A percentile compares a stretch with the other conserved stretches of the same genome.
phyloP scores from a whole-genome alignment of 768 basidiomycete species.

The Rhodosporidiobolus sp. region DNA sequence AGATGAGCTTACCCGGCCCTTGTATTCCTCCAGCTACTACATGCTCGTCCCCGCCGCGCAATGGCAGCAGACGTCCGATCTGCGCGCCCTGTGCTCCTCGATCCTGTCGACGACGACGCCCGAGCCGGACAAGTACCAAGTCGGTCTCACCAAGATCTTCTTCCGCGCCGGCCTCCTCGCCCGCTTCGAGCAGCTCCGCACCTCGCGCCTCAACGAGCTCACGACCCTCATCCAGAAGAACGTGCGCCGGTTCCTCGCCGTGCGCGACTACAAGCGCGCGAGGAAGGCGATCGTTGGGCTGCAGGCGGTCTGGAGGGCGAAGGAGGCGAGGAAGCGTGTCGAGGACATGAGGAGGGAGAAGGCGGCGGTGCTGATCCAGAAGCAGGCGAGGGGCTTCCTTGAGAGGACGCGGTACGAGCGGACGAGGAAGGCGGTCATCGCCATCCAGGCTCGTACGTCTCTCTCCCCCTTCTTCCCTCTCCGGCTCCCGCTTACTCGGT shows the following conservation, averaged over 20 bases:
- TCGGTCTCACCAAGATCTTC: constrained; percentile 96
- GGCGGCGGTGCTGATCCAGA: constrained; percentile 74
- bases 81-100: constrained; percentile 72
- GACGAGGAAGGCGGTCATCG: constrained; percentile 61
- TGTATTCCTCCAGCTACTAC: constrained; percentile 67
- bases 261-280: constrained; percentile 70
- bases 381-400: constrained; percentile 64
- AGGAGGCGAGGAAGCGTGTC: constrained; percentile 69
- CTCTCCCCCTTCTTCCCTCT: not conserved
- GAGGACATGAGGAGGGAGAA: constrained; percentile 67
- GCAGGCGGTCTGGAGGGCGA: constrained; percentile 93
- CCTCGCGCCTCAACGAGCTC: constrained; percentile 79
- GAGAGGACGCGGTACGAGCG: constrained; percentile 69
- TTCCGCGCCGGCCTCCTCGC: constrained; percentile 99
- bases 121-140: constrained; percentile 94
- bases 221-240: constrained; percentile 98
- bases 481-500: not conserved
- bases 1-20: constrained; percentile 6
- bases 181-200: constrained; percentile 82
- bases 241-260: constrained; percentile 78
- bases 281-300: constrained; percentile 74
- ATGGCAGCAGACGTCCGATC: constrained; percentile 69
- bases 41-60: constrained; percentile 84
- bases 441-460: constrained; percentile 80
- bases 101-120: constrained; percentile 84